Conservation (phyloP, 1,139 yeast genomes). For the Saccharomycopsis crataegensis region DNA sequence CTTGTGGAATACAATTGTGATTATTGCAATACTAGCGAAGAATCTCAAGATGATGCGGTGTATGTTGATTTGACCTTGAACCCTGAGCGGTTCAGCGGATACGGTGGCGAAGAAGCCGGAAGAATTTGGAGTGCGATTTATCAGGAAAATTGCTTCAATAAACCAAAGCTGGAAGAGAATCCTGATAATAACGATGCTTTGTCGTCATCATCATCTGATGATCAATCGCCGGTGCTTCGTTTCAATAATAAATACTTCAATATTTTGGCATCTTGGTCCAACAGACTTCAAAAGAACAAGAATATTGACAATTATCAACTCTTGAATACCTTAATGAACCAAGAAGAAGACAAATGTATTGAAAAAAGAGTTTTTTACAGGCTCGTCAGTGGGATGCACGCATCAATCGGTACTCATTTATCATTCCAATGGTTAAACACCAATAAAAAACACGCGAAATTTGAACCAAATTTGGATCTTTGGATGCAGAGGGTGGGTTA, state of each 20-base stretch:
- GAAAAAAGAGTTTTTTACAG: slow-evolving; percentile 88
- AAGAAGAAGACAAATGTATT: slow-evolving; percentile 49
- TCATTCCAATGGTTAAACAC: slow-evolving; percentile 72
- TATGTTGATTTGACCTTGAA: slow-evolving; percentile 80
- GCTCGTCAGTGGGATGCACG: slow-evolving; percentile 88
- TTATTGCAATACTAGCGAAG: slow-evolving; percentile 41
- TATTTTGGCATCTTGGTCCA: slow-evolving; percentile 12
- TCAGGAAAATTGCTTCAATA: slow-evolving; percentile 75
- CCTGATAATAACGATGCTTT: slow-evolving; percentile 19
- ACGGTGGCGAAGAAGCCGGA: slow-evolving; percentile 85
- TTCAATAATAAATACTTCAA: slow-evolving; percentile 15
- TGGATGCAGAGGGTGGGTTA: slow-evolving; percentile 89
- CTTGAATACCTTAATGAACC: slow-evolving; percentile 21
- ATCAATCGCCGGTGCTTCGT: slow-evolving; percentile 3
- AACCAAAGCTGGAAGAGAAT: slow-evolving; percentile 31
- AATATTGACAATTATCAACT: slow-evolving; percentile 20
- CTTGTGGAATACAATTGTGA: slow-evolving; percentile 26
- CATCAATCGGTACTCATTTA: slow-evolving; percentile 89
- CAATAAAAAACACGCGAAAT: slow-evolving; percentile 55
- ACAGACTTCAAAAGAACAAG: slow-evolving; percentile 22
- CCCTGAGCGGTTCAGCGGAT: slow-evolving; percentile 96
- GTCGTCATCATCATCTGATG: too few species aligned
- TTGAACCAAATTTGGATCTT: slow-evolving; percentile 75
- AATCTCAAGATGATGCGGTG: slow-evolving; percentile 45
- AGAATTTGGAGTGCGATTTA: slow-evolving; percentile 93